These are phyloP conservation scores for Quercus cerris DNA, from an alignment of 306 rosid genomes.

Conservation along the genomic window DNA sequence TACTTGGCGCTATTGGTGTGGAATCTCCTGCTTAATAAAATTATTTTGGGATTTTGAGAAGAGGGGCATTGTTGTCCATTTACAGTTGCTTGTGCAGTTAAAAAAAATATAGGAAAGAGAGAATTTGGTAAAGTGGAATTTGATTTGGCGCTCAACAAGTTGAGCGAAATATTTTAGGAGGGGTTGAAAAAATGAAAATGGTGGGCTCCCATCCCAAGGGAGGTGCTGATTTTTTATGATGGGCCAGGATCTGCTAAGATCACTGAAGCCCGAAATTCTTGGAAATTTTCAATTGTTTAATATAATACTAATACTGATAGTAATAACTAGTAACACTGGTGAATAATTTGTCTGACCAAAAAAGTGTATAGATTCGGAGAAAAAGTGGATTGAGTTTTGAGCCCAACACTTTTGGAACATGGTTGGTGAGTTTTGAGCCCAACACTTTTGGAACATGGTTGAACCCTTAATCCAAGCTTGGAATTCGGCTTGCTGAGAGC, in stretches of 20 bases:
- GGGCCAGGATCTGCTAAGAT: neutral
- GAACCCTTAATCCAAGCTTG: constrained; percentile 45
- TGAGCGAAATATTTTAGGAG: constrained; percentile 4
- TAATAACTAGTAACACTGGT: no score
- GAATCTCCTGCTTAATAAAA: no score
- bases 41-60: neutral
- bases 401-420: constrained; percentile 49
- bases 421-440: constrained; percentile 8
- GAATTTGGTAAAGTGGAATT: neutral
- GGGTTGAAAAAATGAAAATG: neutral
- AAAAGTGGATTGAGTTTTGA: no score
- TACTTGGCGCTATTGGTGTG: no score
- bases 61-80: constrained; percentile 12
- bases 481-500: constrained; percentile 36
- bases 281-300: no score
- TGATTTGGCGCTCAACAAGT: constrained; percentile 43
- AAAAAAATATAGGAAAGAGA: neutral
- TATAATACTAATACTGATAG: no score
- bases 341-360: no score
- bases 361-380: no score
- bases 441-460: constrained; percentile 43
- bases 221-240: neutral
- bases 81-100: neutral
- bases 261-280: no score
- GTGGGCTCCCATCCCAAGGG: neutral